Evolutionary conservation across 176 grass and related monocot species (phyloP), one percentile per base, ranked within the genome.

Genomic region (Musa itinerans): DNA sequence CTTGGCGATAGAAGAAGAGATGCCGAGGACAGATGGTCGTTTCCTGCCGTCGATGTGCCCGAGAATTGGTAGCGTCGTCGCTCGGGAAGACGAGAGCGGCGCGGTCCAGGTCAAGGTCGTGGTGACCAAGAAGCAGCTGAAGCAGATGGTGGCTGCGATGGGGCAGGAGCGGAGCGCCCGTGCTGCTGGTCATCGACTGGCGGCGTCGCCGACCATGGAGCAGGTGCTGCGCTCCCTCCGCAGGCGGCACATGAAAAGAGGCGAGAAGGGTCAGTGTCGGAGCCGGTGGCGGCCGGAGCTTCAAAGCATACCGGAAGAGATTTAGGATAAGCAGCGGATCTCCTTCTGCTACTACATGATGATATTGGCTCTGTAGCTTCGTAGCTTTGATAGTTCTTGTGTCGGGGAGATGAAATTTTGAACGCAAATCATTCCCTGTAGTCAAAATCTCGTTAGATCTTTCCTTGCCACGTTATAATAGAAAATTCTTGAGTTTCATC

Each of bases 251-350:
- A 53, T 64, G 57, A 78, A 81, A 74, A 78, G 65, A 68, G 64
- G 55, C 48, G 58, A 73, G 54, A 25, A 7, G 22, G 34, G 7
- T 53, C 65, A 20, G 49, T 48, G 17, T 50, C 73, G 21, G 12
- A 56, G 65, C 11, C 66, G 74, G 1, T 86, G 84, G 84, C 65
- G 73, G 19, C 82, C 82, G 10, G 69, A 51, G 53, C 68, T 84
- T 1, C 76, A 79, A 25, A 84, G 69, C 19, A 84, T 84, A 23
- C 82, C 82, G n/a, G 82, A 84, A 57, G 82, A 84, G 78, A 63
- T 64, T 55, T 65, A 43, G 15, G 17, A 1, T 21, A 61, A 5
- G 34, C 4, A 43, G 4, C 34, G 34, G 34, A 43, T 43, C 34
- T 43, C 34, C 34, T 43, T 43, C 34, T 43, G 34, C 34, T 43